A percentile compares a stretch with the other conserved stretches of the same genome.
These are phyloP conservation scores for Kwoniella heveanensis DNA, from an alignment of 768 basidiomycete species.

Conservation along the genomic window DNA sequence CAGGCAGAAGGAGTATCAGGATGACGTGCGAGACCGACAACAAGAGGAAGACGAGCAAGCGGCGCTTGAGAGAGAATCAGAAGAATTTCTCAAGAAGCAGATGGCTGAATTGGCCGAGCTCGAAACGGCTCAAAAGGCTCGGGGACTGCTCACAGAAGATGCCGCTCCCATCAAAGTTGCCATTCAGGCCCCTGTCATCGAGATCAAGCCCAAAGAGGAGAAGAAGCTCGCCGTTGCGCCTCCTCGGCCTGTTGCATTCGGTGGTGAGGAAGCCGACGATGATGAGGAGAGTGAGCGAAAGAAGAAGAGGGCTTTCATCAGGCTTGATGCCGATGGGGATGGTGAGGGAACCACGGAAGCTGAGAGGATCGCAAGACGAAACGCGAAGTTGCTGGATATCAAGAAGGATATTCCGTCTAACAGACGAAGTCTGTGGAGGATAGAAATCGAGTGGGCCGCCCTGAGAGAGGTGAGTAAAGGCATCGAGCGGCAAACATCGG, in stretches of 20 bases:
- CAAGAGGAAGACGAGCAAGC: slow-evolving; percentile 85
- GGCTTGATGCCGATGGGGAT: slow-evolving; percentile 65
- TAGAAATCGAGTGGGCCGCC: slow-evolving; percentile 77
- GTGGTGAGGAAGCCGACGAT: slow-evolving; percentile 81
- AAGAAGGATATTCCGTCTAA: slow-evolving; percentile 73
- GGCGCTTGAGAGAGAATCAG: slow-evolving; percentile 83
- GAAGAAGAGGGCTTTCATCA: slow-evolving; percentile 81
- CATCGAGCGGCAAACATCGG: not conserved
- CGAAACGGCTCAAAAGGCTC: slow-evolving; percentile 85
- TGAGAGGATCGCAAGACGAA: slow-evolving; percentile 74
- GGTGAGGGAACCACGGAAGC: slow-evolving; percentile 57
- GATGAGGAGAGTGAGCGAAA: slow-evolving; percentile 76
- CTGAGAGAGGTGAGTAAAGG: slow-evolving; percentile 71
- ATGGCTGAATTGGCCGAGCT: slow-evolving; percentile 95
- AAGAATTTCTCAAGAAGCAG: slow-evolving; percentile 87
- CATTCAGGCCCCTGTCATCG: slow-evolving; percentile 59
- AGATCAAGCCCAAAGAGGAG: slow-evolving; percentile 62
- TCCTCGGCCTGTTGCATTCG: slow-evolving; percentile 59
- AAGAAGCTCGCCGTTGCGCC: slow-evolving; percentile 26
- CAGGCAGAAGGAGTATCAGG: slow-evolving; percentile 71
- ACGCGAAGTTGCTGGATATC: slow-evolving; percentile 78
- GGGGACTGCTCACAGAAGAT: slow-evolving; percentile 85
- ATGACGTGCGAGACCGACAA: slow-evolving; percentile 78
- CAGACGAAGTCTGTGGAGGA: slow-evolving; percentile 60
- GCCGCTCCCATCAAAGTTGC: slow-evolving; percentile 87